These are phyloP conservation scores for Russula sp. DNA, from an alignment of 768 basidiomycete species.

Conservation along the genomic window DNA sequence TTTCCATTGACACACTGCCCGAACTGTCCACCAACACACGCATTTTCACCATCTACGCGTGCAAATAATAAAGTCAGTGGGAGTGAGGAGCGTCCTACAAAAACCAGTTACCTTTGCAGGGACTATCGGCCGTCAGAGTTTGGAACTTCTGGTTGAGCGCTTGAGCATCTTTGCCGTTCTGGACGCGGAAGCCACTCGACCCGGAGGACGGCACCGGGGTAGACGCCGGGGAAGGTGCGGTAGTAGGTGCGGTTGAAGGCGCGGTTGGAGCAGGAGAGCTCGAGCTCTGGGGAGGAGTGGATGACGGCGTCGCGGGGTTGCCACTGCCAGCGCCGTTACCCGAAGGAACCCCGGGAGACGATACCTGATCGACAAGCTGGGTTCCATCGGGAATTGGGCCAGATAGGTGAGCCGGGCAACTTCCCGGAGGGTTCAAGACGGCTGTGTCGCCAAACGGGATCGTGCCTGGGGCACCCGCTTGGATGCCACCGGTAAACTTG, in stretches of 20 bases:
- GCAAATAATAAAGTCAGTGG: constrained; percentile 7
- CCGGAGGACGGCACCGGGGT: not conserved
- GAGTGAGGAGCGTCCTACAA: not conserved
- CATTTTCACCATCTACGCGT: constrained; percentile 30
- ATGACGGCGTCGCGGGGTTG: constrained; percentile 5
- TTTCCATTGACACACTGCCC: constrained; percentile 37
- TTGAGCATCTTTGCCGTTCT: constrained; percentile 36
- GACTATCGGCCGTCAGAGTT: constrained; percentile 26
- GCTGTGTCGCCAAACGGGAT: constrained; percentile 45
- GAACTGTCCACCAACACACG: constrained; percentile 35
- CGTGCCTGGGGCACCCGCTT: constrained; percentile 43
- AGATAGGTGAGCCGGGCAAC: constrained; percentile 43
- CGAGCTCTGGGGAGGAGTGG: constrained; percentile 4
- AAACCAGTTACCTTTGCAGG: constrained; percentile 31
- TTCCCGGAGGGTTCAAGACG: constrained; percentile 41
- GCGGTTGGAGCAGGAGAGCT: not conserved
- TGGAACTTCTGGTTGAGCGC: constrained; percentile 34
- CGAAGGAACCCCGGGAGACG: constrained; percentile 32
- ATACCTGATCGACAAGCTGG: constrained; percentile 36
- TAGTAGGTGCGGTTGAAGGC: constrained; percentile 1
- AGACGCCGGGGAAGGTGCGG: not conserved
- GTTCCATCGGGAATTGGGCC: constrained; percentile 47
- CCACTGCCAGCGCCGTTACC: not conserved
- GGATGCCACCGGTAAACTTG: constrained; percentile 41
- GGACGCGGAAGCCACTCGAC: constrained; percentile 21